Evolutionary conservation across 805 yeast genomes (phyloP).

Genomic region (Jamesozyma gamospora): DNA sequence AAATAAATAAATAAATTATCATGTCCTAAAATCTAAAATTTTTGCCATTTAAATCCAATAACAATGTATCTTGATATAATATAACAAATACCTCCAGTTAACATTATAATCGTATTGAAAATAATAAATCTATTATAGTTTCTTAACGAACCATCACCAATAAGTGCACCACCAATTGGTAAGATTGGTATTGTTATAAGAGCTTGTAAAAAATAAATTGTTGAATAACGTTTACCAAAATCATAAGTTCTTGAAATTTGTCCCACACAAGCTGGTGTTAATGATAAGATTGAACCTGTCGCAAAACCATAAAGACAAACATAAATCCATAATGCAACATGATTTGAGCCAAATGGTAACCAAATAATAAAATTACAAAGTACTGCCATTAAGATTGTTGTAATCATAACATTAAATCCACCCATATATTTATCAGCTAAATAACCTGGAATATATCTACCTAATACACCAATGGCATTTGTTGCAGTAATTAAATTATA

Average conservation of each 20-base stretch:
- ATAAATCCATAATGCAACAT: conserved; percentile 35
- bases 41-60: conserved; percentile 34
- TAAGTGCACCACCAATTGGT: conserved; percentile 42
- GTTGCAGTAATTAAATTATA: conserved; percentile 39
- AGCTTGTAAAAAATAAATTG: conserved; percentile 50
- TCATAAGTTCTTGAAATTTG: conserved; percentile 46
- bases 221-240: conserved; percentile 47
- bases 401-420: conserved; percentile 41
- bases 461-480: conserved; percentile 38
- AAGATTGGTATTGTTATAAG: conserved; percentile 38
- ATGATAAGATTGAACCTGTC: conserved; percentile 45
- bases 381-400: conserved; percentile 29
- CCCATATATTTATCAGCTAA: conserved; percentile 39
- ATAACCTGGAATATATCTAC: conserved; percentile 38
- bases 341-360: conserved; percentile 34
- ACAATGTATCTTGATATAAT: conserved; percentile 32
- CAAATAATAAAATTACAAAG: conserved; percentile 32
- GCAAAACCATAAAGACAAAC: conserved; percentile 44
- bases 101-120: conserved; percentile 34
- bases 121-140: conserved; percentile 37
- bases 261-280: conserved; percentile 52
- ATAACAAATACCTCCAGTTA: conserved; percentile 33
- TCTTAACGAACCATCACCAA: conserved; percentile 26
- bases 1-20: neutral
- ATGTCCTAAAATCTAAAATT: conserved; percentile 21